Percentiles rank a stretch among this genome's conserved stretches.
Conservation (phyloP, 2,329 filamentous ascomycete genomes). For the Blastomyces gilchristii region DNA sequence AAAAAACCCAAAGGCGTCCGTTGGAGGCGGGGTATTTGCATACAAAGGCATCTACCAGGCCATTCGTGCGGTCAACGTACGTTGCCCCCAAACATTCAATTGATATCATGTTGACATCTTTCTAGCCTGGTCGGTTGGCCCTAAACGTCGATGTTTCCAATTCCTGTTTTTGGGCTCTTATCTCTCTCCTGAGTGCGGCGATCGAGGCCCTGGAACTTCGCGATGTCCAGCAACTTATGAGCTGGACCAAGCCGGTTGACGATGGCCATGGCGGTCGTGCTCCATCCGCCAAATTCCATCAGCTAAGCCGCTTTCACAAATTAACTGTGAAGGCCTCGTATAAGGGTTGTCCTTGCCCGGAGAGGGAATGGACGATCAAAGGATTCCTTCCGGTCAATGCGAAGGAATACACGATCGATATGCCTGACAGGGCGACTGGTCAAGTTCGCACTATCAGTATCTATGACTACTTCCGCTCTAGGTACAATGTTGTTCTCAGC, state of each 20-base stretch:
- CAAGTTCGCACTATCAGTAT: constrained; percentile 46
- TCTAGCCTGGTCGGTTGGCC: constrained; percentile 53
- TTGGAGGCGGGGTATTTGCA: constrained; percentile 62
- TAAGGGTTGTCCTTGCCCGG: constrained; percentile 24
- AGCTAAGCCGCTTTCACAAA: constrained; percentile 26
- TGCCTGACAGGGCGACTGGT: constrained; percentile 32
- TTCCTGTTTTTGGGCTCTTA: constrained; percentile 67
- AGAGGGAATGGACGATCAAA: constrained; percentile 43
- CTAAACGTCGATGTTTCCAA: constrained; percentile 90
- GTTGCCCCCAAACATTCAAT: constrained; percentile 8
- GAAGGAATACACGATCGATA: constrained; percentile 35
- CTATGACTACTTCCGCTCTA: constrained; percentile 44
- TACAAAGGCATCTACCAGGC: constrained; percentile 86
- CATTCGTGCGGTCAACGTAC: constrained; percentile 60
- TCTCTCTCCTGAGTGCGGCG: constrained; percentile 28
- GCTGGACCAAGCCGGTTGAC: constrained; percentile 17
- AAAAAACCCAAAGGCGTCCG: constrained; percentile 38
- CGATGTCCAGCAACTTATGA: constrained; percentile 25
- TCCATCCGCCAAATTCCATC: constrained; percentile 19
- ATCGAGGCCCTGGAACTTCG: constrained; percentile 25
- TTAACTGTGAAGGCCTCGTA: constrained; percentile 32
- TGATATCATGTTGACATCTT: constrained; percentile 19
- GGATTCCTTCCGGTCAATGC: constrained; percentile 37
- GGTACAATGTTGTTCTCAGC: constrained; percentile 41
- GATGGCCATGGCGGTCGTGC: constrained; percentile 17